Evolutionary conservation across 2,329 filamentous ascomycete species (phyloP), one percentile per base, ranked within the genome.

Genomic region (Botrytis aclada): DNA sequence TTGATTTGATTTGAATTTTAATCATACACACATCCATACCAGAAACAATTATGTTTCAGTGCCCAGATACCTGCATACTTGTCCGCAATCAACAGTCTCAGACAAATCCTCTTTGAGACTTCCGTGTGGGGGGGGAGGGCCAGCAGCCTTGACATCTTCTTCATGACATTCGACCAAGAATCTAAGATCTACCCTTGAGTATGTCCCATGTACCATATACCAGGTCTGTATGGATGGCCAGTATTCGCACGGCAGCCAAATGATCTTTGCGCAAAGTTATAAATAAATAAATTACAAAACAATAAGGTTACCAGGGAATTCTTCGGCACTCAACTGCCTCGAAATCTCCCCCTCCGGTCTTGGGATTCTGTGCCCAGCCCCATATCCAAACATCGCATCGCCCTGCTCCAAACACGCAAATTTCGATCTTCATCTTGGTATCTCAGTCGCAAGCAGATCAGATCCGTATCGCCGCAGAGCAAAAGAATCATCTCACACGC

Each of bases 261-360:
- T 10, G 25, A 41, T 41, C 37, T 41, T 63, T 63, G 61, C 61
- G n/a, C 47, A 41, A 41, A 41, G 16, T 25, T 56, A 56, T 67
- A 29, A 32, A 56, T 67, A 54, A 56, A 32, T 29, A 39, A 54
- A 45, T 29, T 29, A 25, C 39, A 64, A 29, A 29, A 25, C 8
- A 64, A 64, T 25, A 25, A 47, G 62, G 29, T 32, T 39, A 20
- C 25, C 47, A 54, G 47, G 47, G 12, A 6, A 16, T 56, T 39
- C 65, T 14, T 56, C 47, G 65, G 47, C 20, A 67, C 34, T 67
- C 45, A 67, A 41, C 64, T 67, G 65, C 65, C 65, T 41, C 65
- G 37, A 56, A 56, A 41, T 56, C 47, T 41, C 9, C 32, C 29
- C 16, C 61, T 39, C 47, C 20, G n/a, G 20, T 12, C 65, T 56